These are phyloP conservation scores for Nakaseomyces glabratus DNA, from an alignment of 1,139 yeast species.

Conservation along the genomic window DNA sequence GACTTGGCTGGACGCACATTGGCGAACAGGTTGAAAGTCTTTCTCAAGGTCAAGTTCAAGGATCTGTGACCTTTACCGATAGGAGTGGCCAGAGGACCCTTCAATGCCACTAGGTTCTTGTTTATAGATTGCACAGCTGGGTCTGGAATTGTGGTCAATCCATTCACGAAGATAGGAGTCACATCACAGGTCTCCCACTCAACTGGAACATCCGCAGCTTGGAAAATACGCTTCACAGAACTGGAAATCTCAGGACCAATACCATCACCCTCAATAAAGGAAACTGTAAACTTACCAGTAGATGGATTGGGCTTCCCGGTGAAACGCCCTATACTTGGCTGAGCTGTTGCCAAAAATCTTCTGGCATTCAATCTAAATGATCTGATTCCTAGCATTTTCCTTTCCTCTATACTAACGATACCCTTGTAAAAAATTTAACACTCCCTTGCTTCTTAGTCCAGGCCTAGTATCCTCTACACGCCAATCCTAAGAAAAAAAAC, in stretches of 20 bases:
- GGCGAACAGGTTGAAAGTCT: constrained; percentile 92
- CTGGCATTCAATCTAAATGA: constrained; percentile 6
- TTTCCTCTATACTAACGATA: background rate
- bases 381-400: constrained; percentile 4
- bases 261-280: constrained; percentile 98
- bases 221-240: constrained; percentile 83
- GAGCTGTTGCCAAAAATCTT: constrained; percentile 9
- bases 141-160: constrained; percentile 89
- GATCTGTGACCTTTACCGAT: constrained; percentile 98
- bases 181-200: constrained; percentile 98
- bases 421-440: too few species aligned
- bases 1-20: constrained; percentile 97
- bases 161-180: constrained; percentile 84
- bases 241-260: constrained; percentile 92
- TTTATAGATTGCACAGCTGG: constrained; percentile 88
- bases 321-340: constrained; percentile 20
- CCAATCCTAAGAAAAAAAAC: too few species aligned
- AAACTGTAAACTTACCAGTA: constrained; percentile 78
- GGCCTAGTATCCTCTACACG: too few species aligned
- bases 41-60: constrained; percentile 91
- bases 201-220: constrained; percentile 90
- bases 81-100: constrained; percentile 97
- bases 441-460: too few species aligned
- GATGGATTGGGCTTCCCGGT: constrained; percentile 31
- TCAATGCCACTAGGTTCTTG: constrained; percentile 86